Evolutionary conservation across 2,329 filamentous ascomycete genomes (phyloP).

Genomic region (Malbranchea zuffiana): DNA sequence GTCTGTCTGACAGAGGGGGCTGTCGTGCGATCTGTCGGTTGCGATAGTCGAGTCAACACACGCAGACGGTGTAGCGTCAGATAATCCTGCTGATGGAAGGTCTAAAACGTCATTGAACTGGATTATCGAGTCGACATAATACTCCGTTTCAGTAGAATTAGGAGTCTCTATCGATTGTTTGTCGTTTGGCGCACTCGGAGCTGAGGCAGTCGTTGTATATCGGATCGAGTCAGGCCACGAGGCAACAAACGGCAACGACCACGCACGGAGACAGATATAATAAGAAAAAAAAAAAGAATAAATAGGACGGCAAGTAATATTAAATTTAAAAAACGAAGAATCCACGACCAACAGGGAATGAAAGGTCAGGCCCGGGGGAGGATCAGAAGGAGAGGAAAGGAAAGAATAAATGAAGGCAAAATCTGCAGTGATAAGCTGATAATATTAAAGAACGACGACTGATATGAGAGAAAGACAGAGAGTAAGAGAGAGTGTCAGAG

Average conservation of each 20-base stretch:
- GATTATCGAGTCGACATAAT: too few species aligned
- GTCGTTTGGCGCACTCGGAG: too few species aligned
- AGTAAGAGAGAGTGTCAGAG: too few species aligned
- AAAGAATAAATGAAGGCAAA: conserved; percentile 14
- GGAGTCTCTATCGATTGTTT: too few species aligned
- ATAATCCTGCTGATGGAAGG: too few species aligned
- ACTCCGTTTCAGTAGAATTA: too few species aligned
- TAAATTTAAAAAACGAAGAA: conserved; percentile 8
- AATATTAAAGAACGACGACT: conserved; percentile 4
- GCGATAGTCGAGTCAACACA: too few species aligned
- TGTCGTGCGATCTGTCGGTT: too few species aligned
- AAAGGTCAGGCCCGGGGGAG: conserved; percentile 18
- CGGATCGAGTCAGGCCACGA: conserved; percentile 8
- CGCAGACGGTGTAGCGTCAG: too few species aligned
- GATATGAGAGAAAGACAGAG: conserved; percentile 9
- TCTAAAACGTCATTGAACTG: too few species aligned
- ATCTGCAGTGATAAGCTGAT: conserved; percentile 2
- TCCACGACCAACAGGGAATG: conserved; percentile 14
- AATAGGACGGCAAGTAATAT: conserved; percentile 7
- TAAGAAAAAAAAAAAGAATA: conserved; percentile 3
- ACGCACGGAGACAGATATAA: background rate
- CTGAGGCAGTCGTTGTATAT: too few species aligned
- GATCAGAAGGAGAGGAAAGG: conserved; percentile 27
- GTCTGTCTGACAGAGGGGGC: too few species aligned
- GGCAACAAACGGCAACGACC: conserved; percentile 5